These are phyloP conservation scores for Diplodia corticola DNA, from an alignment of 2,329 filamentous ascomycete species.

Conservation along the genomic window DNA sequence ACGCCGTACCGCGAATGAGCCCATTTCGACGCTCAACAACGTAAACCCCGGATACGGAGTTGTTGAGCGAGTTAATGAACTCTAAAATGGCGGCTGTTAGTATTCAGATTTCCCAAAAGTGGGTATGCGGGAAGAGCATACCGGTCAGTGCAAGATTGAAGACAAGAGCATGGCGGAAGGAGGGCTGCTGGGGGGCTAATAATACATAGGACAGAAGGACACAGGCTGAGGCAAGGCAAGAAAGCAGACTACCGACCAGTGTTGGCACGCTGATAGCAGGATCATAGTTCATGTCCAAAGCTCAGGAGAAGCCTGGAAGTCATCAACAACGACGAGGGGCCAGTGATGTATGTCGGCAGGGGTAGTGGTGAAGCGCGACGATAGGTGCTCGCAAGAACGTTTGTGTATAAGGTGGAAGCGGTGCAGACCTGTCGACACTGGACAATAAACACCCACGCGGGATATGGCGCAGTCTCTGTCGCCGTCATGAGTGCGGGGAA, in stretches of 20 bases:
- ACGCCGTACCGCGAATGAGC: constrained; percentile 36
- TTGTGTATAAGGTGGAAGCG: constrained; percentile 2
- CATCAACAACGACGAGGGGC: constrained; percentile 4
- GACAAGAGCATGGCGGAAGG: constrained; percentile 31
- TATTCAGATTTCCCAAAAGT: not conserved
- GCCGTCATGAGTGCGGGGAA: not conserved
- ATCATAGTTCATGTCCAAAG: constrained; percentile 19
- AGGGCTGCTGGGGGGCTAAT: constrained; percentile 27
- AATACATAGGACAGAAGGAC: constrained; percentile 29
- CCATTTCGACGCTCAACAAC: constrained; percentile 32
- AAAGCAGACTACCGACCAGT: constrained; percentile 30
- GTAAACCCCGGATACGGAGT: constrained; percentile 45
- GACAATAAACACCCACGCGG: not conserved
- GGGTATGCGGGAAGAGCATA: not conserved
- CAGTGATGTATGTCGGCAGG: not conserved
- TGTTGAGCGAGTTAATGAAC: constrained; percentile 47
- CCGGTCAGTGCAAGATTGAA: constrained; percentile 31
- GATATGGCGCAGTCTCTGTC: not conserved
- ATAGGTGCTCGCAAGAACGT: not conserved
- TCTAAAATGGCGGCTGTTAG: constrained; percentile 36
- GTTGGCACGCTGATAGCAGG: constrained; percentile 27
- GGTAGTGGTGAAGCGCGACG: not conserved
- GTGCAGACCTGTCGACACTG: not conserved
- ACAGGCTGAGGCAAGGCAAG: constrained; percentile 25
- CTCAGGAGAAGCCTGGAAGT: not conserved